These are phyloP conservation scores for Gaeumannomyces sp. DNA, from an alignment of 2,329 filamentous ascomycete genomes.

Conservation along the genomic window DNA sequence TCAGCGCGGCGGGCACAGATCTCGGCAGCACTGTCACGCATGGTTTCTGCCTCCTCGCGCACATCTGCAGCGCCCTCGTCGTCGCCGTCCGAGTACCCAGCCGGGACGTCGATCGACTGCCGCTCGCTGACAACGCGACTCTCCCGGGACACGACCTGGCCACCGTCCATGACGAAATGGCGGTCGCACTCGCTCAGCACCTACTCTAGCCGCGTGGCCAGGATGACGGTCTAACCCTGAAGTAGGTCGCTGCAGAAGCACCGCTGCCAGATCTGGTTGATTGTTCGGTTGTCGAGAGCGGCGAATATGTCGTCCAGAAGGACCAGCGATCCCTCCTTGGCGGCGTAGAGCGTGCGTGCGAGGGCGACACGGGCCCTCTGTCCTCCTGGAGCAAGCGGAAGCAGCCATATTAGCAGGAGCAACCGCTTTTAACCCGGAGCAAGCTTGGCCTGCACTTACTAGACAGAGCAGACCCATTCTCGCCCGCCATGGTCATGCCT, in stretches of 20 bases:
- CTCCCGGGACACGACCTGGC: constrained; percentile 16
- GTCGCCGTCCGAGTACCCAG: constrained; percentile 20
- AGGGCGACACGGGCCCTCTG: constrained; percentile 31
- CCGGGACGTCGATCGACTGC: background rate
- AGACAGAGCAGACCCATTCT: constrained; percentile 19
- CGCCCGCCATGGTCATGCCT: constrained; percentile 19
- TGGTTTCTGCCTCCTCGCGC: background rate
- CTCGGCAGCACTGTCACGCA: background rate
- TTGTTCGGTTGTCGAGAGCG: constrained; percentile 53
- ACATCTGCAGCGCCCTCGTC: background rate
- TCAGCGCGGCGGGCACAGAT: background rate
- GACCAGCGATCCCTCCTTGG: constrained; percentile 39
- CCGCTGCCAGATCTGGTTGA: constrained; percentile 47
- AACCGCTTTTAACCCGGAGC: background rate
- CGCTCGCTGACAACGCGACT: background rate
- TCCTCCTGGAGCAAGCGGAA: constrained; percentile 11
- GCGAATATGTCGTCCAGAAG: constrained; percentile 56
- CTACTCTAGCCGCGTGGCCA: constrained; percentile 53
- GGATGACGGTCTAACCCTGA: constrained; percentile 45
- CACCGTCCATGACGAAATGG: constrained; percentile 37
- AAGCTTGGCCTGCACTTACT: background rate
- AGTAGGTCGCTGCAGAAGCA: constrained; percentile 53
- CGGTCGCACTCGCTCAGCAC: constrained; percentile 20
- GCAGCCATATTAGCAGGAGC: background rate
- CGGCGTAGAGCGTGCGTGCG: constrained; percentile 50